Evolutionary conservation across 371 early-diverging fungal genomes (phyloP), one percentile per base, ranked within the genome.

Genomic region (Actinomortierella wolfii): DNA sequence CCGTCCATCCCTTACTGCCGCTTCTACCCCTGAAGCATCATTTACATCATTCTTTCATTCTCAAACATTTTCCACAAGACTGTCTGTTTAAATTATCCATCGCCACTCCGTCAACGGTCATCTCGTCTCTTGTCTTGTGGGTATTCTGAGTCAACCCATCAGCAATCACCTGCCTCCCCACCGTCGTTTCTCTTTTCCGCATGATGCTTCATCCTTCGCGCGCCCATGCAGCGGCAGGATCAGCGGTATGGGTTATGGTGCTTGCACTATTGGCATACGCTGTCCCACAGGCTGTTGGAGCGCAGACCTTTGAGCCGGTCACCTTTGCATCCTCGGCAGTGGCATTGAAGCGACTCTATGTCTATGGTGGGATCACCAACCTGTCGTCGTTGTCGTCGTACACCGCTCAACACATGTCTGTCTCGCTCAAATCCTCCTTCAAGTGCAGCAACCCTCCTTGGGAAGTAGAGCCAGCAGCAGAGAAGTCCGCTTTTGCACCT

Each of bases 311-410:
- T n/a, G 58, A 65, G 23, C 66, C 58, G 1, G 59, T 71, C 45
- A 21, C 56, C 39, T 71, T 57, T 28, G 44, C 71, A 3, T 47
- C 66, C 8, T 56, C 71, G 6, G 62, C 71, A 43, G 11, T 71
- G 1, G 41, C 65, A 2, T 56, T 55, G 7, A 51, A 45, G 17
- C 42, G 59, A 1, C 62, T 71, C 34, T 71, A 57, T 54, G 23
- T 71, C 58, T 64, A 57, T 39, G 71, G 71, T 9, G 71, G 71
- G 5, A 51, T 61, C 48, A 65, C 58, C 48, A 43, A 60, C 34
- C 15, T 61, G 13, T 46, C 66, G 0, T 41, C 51, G 13, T 23
- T 55, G 7, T 48, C 54, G 2, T 60, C 65, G 0, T 58, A 54
- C 28, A 52, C 71, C 1, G 57, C 71, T 1, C 71, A 70, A 20